These are phyloP conservation scores for Pichia nakasei DNA, from an alignment of 805 yeast species.

Conservation along the genomic window DNA sequence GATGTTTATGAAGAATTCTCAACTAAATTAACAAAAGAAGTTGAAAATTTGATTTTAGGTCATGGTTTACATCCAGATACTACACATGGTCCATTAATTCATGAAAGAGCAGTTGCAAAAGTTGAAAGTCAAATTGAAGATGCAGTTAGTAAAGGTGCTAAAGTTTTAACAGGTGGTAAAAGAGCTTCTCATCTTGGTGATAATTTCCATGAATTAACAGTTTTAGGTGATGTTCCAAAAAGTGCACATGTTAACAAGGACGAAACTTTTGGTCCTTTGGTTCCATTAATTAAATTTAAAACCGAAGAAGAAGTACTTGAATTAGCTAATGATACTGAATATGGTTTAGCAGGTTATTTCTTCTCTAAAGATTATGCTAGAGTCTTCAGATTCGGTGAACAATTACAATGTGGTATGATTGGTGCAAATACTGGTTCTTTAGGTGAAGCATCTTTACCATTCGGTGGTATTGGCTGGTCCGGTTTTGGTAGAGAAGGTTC, in stretches of 20 bases:
- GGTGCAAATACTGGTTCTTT: conserved; percentile 72
- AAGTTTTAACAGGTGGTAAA: conserved; percentile 52
- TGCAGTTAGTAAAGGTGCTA: conserved; percentile 60
- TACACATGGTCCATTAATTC: conserved; percentile 74
- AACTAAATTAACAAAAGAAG: conserved; percentile 36
- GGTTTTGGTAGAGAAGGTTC: conserved; percentile 83
- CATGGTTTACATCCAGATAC: conserved; percentile 48
- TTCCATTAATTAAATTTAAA: conserved; percentile 56
- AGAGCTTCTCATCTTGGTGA: conserved; percentile 47
- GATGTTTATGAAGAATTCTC: conserved; percentile 56
- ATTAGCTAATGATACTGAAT: conserved; percentile 57
- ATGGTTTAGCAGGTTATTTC: conserved; percentile 74
- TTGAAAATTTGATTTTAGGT: conserved; percentile 45
- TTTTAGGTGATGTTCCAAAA: conserved; percentile 49
- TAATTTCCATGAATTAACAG: conserved; percentile 59
- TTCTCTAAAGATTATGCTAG: conserved; percentile 48
- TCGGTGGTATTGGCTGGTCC: conserved; percentile 72
- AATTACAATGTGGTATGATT: conserved; percentile 69
- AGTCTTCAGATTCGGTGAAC: conserved; percentile 55
- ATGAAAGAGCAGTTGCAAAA: conserved; percentile 50
- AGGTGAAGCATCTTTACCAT: conserved; percentile 60
- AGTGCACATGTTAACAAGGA: conserved; percentile 53
- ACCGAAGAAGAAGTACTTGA: conserved; percentile 56
- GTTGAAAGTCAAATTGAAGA: conserved; percentile 56
- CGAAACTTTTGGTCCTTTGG: conserved; percentile 79